Base-by-base conservation (phyloP, 495 filamentous ascomycete species). In the Hapsidospora chrysogenum region DNA sequence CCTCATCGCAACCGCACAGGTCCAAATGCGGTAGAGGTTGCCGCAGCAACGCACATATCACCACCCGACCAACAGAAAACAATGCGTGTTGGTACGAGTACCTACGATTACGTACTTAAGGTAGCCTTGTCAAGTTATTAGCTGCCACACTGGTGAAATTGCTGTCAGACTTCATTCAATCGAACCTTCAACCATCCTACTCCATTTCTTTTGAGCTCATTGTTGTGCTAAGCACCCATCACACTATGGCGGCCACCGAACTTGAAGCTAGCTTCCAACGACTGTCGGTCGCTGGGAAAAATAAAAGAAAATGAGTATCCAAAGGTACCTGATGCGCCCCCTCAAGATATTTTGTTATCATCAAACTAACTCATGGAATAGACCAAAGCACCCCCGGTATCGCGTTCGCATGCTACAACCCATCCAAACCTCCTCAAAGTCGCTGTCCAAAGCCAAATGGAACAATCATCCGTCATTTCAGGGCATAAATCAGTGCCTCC, bases 261-360 rank as follows among this genome's bases (percentile, higher is more conserved):
- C 49, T 92, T 10, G 83, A 92, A 50, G 61, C 78, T 60, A 76
- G 80, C 35, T 78, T 92, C 48, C 81, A 85, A 68, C 76, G 72
- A 43, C 58, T 89, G 52, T 76, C 80, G n/a, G 75, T 92, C 70
- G 11, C 23, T 26, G 6, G 6, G 23, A 11, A 11, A 26, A 26
- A 11, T 6, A 11, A 11, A 26, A 6, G 23, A 26, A 26, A 11
- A 26, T 11, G 23, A 26, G 23, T 6, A 6, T 26, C 11, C 23
- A 16, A 86, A 86, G 72, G 80, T 84, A 57, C 15, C 39, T 41
- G 35, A 41, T 39, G 14, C n/a, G 30, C 11, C 23, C 11, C 6
- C 23, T 6, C 23, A 11, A 26, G 11, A 26, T 26, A 26, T 11
- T 11, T 6, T 26, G 17, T n/a, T n/a, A n/a, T n/a, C n/a, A n/a